Evolutionary conservation across 2,329 filamentous ascomycete species (phyloP), one percentile per base, ranked within the genome.

Genomic region (Microcera coccophila): DNA sequence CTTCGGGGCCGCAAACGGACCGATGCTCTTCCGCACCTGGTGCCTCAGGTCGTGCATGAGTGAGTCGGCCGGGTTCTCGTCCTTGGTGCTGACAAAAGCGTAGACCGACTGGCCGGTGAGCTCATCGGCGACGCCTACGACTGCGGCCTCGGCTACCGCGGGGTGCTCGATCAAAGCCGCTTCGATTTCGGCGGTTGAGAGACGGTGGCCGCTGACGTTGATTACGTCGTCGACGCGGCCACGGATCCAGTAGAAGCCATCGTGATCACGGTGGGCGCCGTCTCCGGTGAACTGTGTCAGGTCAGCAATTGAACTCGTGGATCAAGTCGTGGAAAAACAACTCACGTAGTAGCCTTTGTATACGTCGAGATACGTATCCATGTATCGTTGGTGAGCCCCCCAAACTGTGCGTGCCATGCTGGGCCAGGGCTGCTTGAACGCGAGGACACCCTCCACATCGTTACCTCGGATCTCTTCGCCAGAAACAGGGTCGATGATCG

Each of bases 191-290:
- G 90, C 90, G 2, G 91, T 96, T n/a, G 90, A 95, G 51, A 96
- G 76, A 63, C 90, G 83, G 68, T 96, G 90, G 14, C 90, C 91
- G 56, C 85, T 91, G 46, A 96, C 90, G 67, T 96, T 96, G 65
- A 96, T 90, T 16, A 96, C 90, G 59, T 96, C 90, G 63, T 96
- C 90, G 31, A 96, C 90, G 66, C 90, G 87, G 50, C 90, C 91
- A 47, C 90, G 87, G 64, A 96, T 96, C 90, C 90, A 96, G 79
- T 95, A 96, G 74, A 95, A 96, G 38, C 90, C 90, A 58, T 96
- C 90, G 65, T 93, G 84, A 64, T 96, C 90, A 61, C 90, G 86
- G 44, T 85, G 89, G 37, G 90, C 90, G 62, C 90, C 90, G 64
- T 96, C 90, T 43, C 86, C 86, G 5, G 86, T 90, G 71, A 90